Conservation (phyloP, 2,329 filamentous ascomycete species). For the Xylaria sp. region DNA sequence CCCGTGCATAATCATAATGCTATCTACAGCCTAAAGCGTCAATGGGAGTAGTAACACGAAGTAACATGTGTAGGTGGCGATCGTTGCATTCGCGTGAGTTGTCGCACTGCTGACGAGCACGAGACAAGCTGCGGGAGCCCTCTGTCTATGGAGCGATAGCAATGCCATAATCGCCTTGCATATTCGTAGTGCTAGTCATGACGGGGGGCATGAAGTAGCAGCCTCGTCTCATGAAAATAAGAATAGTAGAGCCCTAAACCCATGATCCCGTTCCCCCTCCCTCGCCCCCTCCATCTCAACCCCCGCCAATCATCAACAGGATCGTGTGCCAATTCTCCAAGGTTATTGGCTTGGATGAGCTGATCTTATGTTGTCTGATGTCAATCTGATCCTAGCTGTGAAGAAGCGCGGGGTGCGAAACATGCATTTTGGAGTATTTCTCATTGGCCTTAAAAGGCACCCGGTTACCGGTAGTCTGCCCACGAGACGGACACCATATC, state of each 20-base stretch:
- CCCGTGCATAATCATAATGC: constrained; percentile 11
- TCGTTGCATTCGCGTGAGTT: constrained; percentile 27
- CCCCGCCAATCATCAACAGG: constrained; percentile 17
- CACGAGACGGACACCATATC: constrained; percentile 10
- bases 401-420: constrained; percentile 27
- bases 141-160: constrained; percentile 13
- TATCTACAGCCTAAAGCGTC: constrained; percentile 4
- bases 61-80: constrained; percentile 25
- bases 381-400: constrained; percentile 22
- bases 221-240: constrained; percentile 26
- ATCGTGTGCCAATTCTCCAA: constrained; percentile 26
- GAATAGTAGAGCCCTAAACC: constrained; percentile 21
- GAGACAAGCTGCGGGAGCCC: constrained; percentile 22
- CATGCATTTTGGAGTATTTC: constrained; percentile 28
- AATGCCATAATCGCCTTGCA: constrained; percentile 17
- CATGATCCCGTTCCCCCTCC: constrained; percentile 16
- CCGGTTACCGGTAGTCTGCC: constrained; percentile 26
- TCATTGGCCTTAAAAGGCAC: constrained; percentile 18
- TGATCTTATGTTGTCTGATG: constrained; percentile 4
- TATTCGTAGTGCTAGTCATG: constrained; percentile 31
- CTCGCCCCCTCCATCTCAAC: neutral
- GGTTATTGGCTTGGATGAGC: constrained; percentile 25
- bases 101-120: constrained; percentile 27
- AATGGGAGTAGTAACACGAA: constrained; percentile 11
- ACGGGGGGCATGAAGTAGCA: constrained; percentile 29